Percentiles rank a stretch among this genome's conserved stretches.
Evolutionary conservation across 768 basidiomycete species (phyloP).

Genomic region (Auricularia sp.): DNA sequence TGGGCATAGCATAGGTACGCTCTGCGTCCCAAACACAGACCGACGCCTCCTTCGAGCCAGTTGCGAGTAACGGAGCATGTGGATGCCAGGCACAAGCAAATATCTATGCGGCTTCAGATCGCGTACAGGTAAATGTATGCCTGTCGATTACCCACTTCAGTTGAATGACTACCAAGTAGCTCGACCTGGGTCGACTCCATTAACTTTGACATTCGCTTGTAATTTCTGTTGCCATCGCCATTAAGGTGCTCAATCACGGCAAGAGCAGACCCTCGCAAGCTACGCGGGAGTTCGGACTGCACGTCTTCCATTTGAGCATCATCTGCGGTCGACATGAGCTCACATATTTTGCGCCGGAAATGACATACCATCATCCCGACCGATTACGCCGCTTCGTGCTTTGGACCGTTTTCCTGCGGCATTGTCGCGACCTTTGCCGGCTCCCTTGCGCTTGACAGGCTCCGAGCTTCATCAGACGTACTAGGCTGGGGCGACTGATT

Average conservation of each 20-base stretch:
- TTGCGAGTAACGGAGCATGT: constrained; percentile 48
- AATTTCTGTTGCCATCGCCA: too few species aligned
- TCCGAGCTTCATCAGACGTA: not conserved
- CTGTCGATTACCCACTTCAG: not conserved
- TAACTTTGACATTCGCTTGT: not conserved
- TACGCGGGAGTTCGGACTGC: not conserved
- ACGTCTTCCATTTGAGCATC: not conserved
- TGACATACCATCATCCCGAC: not conserved
- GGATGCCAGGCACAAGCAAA: constrained; percentile 80
- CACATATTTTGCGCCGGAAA: not conserved
- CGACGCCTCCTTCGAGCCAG: constrained; percentile 75
- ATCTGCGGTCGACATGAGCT: not conserved
- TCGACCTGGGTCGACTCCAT: not conserved
- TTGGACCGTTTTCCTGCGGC: too few species aligned
- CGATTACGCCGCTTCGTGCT: not conserved
- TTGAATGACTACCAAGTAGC: not conserved
- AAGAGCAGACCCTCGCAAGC: not conserved
- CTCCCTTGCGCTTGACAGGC: not conserved
- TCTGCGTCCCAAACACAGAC: constrained; percentile 58
- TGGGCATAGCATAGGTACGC: constrained; percentile 28
- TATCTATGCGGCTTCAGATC: constrained; percentile 36
- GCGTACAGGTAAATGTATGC: not conserved
- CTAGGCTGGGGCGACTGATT: not conserved
- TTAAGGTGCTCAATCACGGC: too few species aligned
- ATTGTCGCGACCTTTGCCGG: not conserved